Evolutionary conservation across 139 green algal species (phyloP).

Genomic region (Coelastrella sp.): DNA sequence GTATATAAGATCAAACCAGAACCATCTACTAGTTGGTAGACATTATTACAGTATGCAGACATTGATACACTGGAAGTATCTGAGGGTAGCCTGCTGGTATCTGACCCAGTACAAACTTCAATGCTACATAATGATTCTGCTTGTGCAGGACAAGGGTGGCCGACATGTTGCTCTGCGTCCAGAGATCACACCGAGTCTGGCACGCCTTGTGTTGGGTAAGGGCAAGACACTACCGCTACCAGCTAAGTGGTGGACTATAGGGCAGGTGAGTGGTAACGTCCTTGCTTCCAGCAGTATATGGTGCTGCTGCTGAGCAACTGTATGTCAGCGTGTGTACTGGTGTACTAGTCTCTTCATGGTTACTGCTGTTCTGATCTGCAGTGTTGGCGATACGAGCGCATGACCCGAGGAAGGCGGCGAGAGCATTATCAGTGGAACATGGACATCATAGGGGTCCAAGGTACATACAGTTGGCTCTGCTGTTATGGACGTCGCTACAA

Average conservation of each 20-base stretch:
- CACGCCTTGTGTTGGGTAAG: constrained; percentile 77
- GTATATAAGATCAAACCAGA: too few relatives aligned
- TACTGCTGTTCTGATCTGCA: neutral
- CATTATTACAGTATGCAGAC: too few relatives aligned
- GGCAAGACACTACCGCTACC: constrained; percentile 84
- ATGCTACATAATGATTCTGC: too few relatives aligned
- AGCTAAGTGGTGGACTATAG: constrained; percentile 97
- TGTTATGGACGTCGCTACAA: neutral
- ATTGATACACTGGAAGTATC: too few relatives aligned
- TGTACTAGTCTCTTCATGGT: too few relatives aligned
- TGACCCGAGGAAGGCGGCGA: constrained; percentile 89
- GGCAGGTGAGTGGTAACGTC: constrained; percentile 70
- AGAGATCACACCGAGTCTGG: constrained; percentile 96
- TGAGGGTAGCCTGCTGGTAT: too few relatives aligned
- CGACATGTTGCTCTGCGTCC: constrained; percentile 91
- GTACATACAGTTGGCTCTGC: constrained; percentile 49
- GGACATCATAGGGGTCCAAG: constrained; percentile 94
- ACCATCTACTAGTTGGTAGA: too few relatives aligned
- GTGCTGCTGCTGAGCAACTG: too few relatives aligned
- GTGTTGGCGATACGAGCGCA: constrained; percentile 98
- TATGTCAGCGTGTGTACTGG: too few relatives aligned
- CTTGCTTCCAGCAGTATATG: too few relatives aligned
- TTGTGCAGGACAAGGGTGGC: constrained; percentile 92
- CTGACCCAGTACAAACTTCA: too few relatives aligned
- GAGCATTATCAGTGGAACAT: constrained; percentile 99